A percentile compares a stretch with the other conserved stretches of the same genome.
These are phyloP conservation scores for Malassezia yamatoensis DNA, from an alignment of 1,284 basidiomycete species.

Conservation along the genomic window DNA sequence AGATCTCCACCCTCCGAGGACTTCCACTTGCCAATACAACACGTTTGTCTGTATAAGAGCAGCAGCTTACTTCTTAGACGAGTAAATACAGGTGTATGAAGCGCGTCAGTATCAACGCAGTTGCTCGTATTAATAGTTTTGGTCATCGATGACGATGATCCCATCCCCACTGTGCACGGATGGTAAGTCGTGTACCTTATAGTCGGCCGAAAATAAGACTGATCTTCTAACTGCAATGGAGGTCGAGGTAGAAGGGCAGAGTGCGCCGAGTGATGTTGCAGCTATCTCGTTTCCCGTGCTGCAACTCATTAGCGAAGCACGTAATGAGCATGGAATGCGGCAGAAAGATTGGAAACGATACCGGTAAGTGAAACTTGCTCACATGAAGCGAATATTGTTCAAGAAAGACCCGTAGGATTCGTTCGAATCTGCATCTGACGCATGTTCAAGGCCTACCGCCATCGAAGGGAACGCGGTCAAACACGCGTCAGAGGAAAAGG, in stretches of 20 bases:
- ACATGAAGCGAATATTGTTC: slow-evolving; percentile 69
- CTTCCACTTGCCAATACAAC: slow-evolving; percentile 37
- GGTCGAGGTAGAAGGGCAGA: slow-evolving; percentile 6
- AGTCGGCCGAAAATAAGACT: slow-evolving; percentile 5
- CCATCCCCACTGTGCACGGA: slow-evolving; percentile 8
- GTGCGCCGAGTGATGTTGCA: slow-evolving; percentile 5
- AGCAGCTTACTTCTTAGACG: slow-evolving; percentile 21
- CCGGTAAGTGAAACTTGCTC: slow-evolving; percentile 53
- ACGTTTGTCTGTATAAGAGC: slow-evolving; percentile 24
- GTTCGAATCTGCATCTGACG: slow-evolving; percentile 70
- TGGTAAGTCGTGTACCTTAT: background rate
- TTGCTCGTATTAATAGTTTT: slow-evolving; percentile 13
- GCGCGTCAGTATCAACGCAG: slow-evolving; percentile 25
- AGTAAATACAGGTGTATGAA: slow-evolving; percentile 33
- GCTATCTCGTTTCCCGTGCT: slow-evolving; percentile 55
- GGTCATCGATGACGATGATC: slow-evolving; percentile 1
- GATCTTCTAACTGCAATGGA: slow-evolving; percentile 10
- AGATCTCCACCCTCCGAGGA: slow-evolving; percentile 35
- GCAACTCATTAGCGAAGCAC: slow-evolving; percentile 73
- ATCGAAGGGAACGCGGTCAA: slow-evolving; percentile 13
- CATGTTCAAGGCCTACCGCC: slow-evolving; percentile 50
- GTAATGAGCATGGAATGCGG: slow-evolving; percentile 77
- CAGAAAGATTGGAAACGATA: slow-evolving; percentile 78
- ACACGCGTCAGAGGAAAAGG: slow-evolving; percentile 20
- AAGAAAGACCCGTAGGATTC: slow-evolving; percentile 75